Conservation (phyloP, 2,329 filamentous ascomycete genomes). For the Aspergillus chevalieri region DNA sequence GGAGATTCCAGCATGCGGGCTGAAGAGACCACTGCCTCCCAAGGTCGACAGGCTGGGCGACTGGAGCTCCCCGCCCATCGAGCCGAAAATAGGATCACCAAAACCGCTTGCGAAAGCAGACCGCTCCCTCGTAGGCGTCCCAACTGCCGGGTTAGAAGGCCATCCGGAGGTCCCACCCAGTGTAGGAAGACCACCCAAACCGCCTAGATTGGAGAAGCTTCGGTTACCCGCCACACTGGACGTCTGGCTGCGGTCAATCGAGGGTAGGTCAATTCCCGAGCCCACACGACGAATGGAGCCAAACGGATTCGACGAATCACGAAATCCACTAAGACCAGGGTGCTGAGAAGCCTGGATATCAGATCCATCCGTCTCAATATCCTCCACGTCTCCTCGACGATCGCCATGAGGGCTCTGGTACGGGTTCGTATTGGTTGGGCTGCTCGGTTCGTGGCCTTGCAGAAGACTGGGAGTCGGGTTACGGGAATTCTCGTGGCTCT, state of each 20-base stretch:
- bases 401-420: conserved; percentile 86
- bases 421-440: conserved; percentile 91
- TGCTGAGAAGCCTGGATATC: conserved; percentile 48
- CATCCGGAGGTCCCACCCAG: conserved; percentile 46
- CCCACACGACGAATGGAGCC: conserved; percentile 50
- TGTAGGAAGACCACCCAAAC: conserved; percentile 48
- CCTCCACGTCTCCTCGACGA: conserved; percentile 54
- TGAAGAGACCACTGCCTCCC: conserved; percentile 54
- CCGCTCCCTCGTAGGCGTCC: conserved; percentile 61
- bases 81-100: conserved; percentile 62
- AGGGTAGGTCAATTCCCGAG: conserved; percentile 50
- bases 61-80: conserved; percentile 65
- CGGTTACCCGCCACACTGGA: conserved; percentile 75
- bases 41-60: conserved; percentile 36
- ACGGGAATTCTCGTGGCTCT: conserved; percentile 52
- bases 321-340: conserved; percentile 49
- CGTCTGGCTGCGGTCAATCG: conserved; percentile 85
- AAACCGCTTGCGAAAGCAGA: conserved; percentile 47
- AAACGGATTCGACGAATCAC: conserved; percentile 49
- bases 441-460: conserved; percentile 63
- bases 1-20: conserved; percentile 49
- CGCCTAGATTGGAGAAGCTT: conserved; percentile 58
- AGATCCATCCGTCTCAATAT: conserved; percentile 52
- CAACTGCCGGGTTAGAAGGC: conserved; percentile 61
- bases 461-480: conserved; percentile 49